phyloP scores from a whole-genome alignment of 2,329 filamentous ascomycete genomes.

The Botrytis deweyae region DNA sequence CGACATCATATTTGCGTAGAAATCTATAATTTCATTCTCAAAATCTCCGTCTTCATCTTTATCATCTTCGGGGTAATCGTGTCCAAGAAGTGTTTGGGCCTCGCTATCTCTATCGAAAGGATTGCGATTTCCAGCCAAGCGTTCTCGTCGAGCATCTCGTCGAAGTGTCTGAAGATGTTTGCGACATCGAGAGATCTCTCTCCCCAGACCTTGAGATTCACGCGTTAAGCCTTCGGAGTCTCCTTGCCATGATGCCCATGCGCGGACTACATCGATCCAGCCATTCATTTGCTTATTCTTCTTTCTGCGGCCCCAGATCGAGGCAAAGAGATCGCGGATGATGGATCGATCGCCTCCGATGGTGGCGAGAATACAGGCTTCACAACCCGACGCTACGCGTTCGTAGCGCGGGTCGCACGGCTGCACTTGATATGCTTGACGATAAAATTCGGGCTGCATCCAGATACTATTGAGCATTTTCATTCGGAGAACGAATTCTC shows the following conservation, averaged over 20 bases:
- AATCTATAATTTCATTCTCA: constrained; percentile 30
- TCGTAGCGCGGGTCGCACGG: constrained; percentile 38
- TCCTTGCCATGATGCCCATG: constrained; percentile 27
- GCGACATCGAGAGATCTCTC: constrained; percentile 22
- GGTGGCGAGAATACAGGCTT: constrained; percentile 53
- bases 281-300: constrained; percentile 21
- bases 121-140: not conserved
- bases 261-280: constrained; percentile 28
- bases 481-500: constrained; percentile 25
- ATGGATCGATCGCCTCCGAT: constrained; percentile 47
- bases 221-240: constrained; percentile 9
- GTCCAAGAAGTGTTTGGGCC: constrained; percentile 40
- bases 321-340: constrained; percentile 48
- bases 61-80: constrained; percentile 15
- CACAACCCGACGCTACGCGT: constrained; percentile 44
- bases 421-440: constrained; percentile 37
- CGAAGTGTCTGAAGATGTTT: constrained; percentile 44
- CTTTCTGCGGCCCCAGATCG: constrained; percentile 43
- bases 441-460: constrained; percentile 43
- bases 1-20: constrained; percentile 26
- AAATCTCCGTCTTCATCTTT: constrained; percentile 23
- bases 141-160: constrained; percentile 41
- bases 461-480: constrained; percentile 36
- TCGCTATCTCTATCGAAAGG: not conserved
- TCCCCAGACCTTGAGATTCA: constrained; percentile 23